Percentiles rank a stretch among this genome's conserved stretches.
These are phyloP conservation scores for Clavariopsis aquatica DNA, from an alignment of 495 filamentous ascomycete genomes.

Conservation along the genomic window DNA sequence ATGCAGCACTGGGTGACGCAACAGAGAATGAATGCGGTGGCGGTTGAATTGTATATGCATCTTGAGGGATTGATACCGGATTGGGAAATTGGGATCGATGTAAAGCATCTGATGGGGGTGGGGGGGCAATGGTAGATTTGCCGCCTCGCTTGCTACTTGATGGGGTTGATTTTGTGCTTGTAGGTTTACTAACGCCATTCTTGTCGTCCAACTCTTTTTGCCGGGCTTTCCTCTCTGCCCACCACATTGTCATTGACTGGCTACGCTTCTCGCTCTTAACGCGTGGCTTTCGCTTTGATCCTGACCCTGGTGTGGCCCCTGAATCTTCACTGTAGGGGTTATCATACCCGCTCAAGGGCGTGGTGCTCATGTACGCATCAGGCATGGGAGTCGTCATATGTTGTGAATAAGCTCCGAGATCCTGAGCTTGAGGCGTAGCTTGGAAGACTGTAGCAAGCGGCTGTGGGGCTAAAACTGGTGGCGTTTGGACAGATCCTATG, in stretches of 20 bases:
- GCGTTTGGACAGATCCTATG: background rate
- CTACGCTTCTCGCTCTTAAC: conserved; percentile 44
- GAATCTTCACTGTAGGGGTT: conserved; percentile 17
- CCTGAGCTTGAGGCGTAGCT: conserved; percentile 28
- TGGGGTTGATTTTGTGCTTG: background rate
- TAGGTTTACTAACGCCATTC: conserved; percentile 3
- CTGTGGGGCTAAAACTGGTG: conserved; percentile 4
- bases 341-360: conserved; percentile 30
- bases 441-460: conserved; percentile 30
- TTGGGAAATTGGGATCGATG: background rate
- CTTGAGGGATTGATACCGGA: background rate
- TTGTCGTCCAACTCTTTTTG: conserved; percentile 28
- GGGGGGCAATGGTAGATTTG: background rate
- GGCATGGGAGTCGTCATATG: background rate
- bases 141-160: background rate
- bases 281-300: conserved; percentile 30
- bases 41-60: background rate
- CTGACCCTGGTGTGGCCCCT: conserved; percentile 12
- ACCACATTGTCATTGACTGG: conserved; percentile 44
- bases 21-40: background rate
- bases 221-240: conserved; percentile 43
- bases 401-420: background rate
- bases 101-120: background rate
- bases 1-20: background rate
- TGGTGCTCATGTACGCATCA: conserved; percentile 33